Base-by-base conservation (phyloP, 2,329 filamentous ascomycete genomes). In the Didymella keratinophila region DNA sequence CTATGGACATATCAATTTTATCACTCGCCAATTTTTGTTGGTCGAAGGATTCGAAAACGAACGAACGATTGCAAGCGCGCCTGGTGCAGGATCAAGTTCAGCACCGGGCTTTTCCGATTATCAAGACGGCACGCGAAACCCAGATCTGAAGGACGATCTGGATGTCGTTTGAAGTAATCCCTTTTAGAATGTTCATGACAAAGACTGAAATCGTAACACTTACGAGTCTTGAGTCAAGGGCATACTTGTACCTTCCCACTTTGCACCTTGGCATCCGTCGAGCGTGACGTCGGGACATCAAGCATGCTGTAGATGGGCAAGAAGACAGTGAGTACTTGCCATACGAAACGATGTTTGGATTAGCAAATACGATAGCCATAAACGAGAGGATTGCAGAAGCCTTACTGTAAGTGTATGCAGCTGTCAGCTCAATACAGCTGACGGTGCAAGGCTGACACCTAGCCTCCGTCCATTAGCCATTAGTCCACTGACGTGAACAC, bases 391-490 rank as follows among this genome's bases (percentile, higher is more conserved):
- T 25, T 14, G 12, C 20, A 32, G 14, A 16, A 36, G 23, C 36
- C 10, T 11, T 39, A 25, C 37, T 48, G 8, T 30, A 20, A 7
- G 52, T 18, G 28, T 41, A 56, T 52, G 57, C 57, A 56, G 20
- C 28, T 51, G 50, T 50, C 46, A 58, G 56, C 50, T 54, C 41
- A n/a, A 45, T 44, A n/a, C 32, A 28, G 56, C 56, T 58, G 32
- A 58, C 34, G 27, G 49, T 10, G 21, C 39, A 51, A 51, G 56
- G 50, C 50, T 54, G 56, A 54, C 56, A 47, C 39, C 34, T 49
- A 30, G 20, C 18, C 45, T 21, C 41, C 34, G 27, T 44, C 41
- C 23, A 58, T 54, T 54, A 25, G 37, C 45, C 28, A 54, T 58
- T 54, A 46, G 45, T 54, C 23, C 39, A 37, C 32, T 18, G 27